A percentile compares a stretch with the other conserved stretches of the same genome.
Evolutionary conservation across 441 rosid species (phyloP).

Genomic region (Theobroma grandiflorum): DNA sequence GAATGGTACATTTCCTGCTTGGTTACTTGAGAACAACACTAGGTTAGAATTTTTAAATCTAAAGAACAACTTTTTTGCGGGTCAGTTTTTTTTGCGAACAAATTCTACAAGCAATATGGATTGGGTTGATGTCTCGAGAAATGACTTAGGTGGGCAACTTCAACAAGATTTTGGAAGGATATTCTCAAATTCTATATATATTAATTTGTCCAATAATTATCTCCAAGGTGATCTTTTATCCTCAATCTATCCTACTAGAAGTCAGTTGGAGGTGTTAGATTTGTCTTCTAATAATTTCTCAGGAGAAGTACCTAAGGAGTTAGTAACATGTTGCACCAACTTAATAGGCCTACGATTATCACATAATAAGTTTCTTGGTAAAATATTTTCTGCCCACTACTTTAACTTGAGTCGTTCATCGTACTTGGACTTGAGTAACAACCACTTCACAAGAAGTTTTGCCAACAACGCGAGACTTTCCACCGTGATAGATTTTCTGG

Average conservation of each 20-base stretch:
- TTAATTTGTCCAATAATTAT: conserved; percentile 18
- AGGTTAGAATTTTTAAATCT: background rate
- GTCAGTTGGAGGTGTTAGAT: background rate
- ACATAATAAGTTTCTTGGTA: conserved; percentile 30
- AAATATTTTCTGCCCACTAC: background rate
- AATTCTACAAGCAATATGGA: background rate
- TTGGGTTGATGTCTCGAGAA: conserved; percentile 33
- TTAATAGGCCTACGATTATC: background rate
- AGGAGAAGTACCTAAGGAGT: conserved; percentile 19
- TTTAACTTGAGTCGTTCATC: background rate
- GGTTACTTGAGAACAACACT: conserved; percentile 36
- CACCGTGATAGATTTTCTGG: background rate
- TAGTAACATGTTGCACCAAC: background rate
- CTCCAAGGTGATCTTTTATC: conserved; percentile 33
- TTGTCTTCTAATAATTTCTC: conserved; percentile 25
- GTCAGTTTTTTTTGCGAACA: conserved; percentile 15
- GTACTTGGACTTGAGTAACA: background rate
- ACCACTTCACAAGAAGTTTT: conserved; percentile 1
- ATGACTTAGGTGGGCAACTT: conserved; percentile 16
- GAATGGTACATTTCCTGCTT: conserved; percentile 1
- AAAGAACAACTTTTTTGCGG: conserved; percentile 23
- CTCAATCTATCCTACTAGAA: conserved; percentile 8
- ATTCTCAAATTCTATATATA: background rate
- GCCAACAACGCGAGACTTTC: background rate
- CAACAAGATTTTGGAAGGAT: background rate